phyloP scores from a whole-genome alignment of 2,329 filamentous ascomycete genomes.

The Fusarium domesticum region DNA sequence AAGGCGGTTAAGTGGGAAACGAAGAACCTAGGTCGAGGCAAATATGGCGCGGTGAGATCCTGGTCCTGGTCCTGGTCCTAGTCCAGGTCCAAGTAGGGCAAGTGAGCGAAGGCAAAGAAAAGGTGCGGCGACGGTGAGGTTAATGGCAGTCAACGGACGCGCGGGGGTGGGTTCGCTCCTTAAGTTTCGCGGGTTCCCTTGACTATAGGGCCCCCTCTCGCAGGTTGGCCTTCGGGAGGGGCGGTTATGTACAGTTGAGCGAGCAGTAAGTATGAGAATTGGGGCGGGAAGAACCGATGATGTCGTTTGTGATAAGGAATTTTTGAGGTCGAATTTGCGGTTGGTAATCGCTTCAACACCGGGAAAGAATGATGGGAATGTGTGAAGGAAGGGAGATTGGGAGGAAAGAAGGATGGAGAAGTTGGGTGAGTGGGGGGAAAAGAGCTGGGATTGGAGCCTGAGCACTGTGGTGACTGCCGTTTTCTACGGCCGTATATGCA shows the following conservation, averaged over 20 bases:
- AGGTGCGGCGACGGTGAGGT: constrained; percentile 11
- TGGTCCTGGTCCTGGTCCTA: too few species aligned
- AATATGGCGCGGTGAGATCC: neutral
- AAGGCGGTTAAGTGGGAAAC: neutral
- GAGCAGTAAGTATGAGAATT: neutral
- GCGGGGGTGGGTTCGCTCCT: constrained; percentile 23
- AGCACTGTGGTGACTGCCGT: neutral
- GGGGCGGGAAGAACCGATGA: neutral
- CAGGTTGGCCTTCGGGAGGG: neutral
- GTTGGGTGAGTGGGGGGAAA: too few species aligned
- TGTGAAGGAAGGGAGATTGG: neutral
- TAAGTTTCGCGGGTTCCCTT: constrained; percentile 18
- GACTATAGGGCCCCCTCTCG: neutral
- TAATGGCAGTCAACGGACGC: constrained; percentile 19
- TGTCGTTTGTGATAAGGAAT: neutral
- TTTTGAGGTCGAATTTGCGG: neutral
- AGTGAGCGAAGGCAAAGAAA: constrained; percentile 11
- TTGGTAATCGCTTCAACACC: neutral
- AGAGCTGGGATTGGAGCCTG: neutral
- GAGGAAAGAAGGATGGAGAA: neutral
- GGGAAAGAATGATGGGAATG: neutral
- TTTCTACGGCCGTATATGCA: neutral
- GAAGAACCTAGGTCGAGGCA: constrained; percentile 1
- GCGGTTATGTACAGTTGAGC: neutral
- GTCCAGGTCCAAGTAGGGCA: too few species aligned